Base-by-base conservation (phyloP, 371 early-diverging fungal genomes). In the Smittium culicis region DNA sequence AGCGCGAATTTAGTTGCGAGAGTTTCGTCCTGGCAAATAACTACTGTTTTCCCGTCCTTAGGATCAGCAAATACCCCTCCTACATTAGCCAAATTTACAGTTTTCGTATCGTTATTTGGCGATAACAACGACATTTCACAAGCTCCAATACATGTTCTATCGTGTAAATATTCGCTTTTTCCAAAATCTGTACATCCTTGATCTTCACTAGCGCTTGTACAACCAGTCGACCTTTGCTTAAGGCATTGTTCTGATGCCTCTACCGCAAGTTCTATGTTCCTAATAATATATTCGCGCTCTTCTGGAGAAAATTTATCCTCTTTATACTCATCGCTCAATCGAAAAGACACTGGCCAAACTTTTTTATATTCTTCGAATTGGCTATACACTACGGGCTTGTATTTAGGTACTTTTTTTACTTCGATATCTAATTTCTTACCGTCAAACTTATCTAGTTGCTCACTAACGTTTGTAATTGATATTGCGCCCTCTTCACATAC, bases 311-410 rank as follows among this genome's bases (percentile, higher is more conserved):
- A 67, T 3, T 24, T 33, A 2, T 60, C 30, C 1, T 2, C 20
- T 31, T 33, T 67, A 34, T 54, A 20, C 27, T 20, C 27, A 60
- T 14, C 3, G 27, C 54, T 28, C 61, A 76, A 61, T 69, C 81
- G 79, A 54, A 73, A 82, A 1, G 67, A 62, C 35, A 82, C 70
- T 0, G 81, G 81, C 83, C 83, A 82, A n/a, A 75, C 31, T 1
- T 29, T 1, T 68, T 72, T 78, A 81, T 81, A 82, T 35, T 66
- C 66, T 8, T 76, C 70, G 30, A 77, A 79, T 66, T 82, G 83
- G 25, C 65, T 74, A 0, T 67, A 34, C 0, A 80, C 79, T 24
- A 73, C 68, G 0, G 81, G 75, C 29, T 79, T 67, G 24, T 66
- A 62, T 27, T 45, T 65, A 5, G 76, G 76, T 8, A 76, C 76